Evolutionary conservation across 2,329 filamentous ascomycete species (phyloP).

Genomic region (Arthroderma sp.): DNA sequence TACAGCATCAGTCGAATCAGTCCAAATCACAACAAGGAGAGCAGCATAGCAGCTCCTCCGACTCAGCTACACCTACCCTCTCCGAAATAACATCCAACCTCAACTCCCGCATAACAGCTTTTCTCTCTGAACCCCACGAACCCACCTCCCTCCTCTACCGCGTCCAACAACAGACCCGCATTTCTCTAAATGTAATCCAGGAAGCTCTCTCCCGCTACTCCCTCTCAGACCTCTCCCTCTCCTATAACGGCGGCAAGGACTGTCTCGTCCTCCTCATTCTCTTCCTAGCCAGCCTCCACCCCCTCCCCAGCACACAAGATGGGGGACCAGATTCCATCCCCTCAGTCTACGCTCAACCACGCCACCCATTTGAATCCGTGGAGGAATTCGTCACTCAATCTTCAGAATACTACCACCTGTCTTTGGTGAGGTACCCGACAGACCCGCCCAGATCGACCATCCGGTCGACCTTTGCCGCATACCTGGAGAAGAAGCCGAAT

Average conservation of each 20-base stretch:
- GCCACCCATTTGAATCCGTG: slow-evolving; percentile 72
- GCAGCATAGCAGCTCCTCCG: too few relatives aligned
- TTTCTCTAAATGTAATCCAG: slow-evolving; percentile 59
- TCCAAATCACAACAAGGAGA: too few relatives aligned
- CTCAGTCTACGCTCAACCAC: slow-evolving; percentile 77
- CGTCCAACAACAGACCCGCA: slow-evolving; percentile 62
- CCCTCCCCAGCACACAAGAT: slow-evolving; percentile 1
- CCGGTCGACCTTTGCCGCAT: slow-evolving; percentile 66
- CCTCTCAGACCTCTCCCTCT: slow-evolving; percentile 69
- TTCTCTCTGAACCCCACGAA: slow-evolving; percentile 48
- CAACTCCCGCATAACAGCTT: slow-evolving; percentile 47
- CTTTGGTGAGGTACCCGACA: slow-evolving; percentile 57
- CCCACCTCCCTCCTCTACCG: slow-evolving; percentile 43
- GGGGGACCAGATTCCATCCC: slow-evolving; percentile 38
- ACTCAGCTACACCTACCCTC: slow-evolving; percentile 15
- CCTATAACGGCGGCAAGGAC: slow-evolving; percentile 97
- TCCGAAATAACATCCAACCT: slow-evolving; percentile 54
- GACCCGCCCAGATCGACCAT: slow-evolving; percentile 47
- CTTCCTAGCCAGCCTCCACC: slow-evolving; percentile 54
- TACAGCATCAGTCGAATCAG: too few relatives aligned
- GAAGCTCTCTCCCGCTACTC: slow-evolving; percentile 63
- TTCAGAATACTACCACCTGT: slow-evolving; percentile 56
- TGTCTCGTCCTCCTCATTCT: slow-evolving; percentile 84
- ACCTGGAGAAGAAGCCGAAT: slow-evolving; percentile 40
- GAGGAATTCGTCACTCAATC: slow-evolving; percentile 67